These are phyloP conservation scores for Colletotrichum ledebouriae DNA, from an alignment of 2,329 filamentous ascomycete species.

Conservation along the genomic window DNA sequence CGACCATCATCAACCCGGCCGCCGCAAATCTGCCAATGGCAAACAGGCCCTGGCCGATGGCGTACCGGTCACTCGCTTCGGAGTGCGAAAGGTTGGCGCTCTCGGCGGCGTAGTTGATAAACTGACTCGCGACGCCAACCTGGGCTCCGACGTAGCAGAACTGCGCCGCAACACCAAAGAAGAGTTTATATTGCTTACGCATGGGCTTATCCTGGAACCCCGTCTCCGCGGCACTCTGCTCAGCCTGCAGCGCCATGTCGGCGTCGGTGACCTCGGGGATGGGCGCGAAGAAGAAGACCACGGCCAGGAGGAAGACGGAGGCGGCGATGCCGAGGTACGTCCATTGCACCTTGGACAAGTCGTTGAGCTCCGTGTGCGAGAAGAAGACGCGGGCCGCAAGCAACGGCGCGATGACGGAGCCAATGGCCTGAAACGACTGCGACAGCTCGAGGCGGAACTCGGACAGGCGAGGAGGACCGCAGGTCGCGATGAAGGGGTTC, in stretches of 20 bases:
- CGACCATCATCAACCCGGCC: slow-evolving; percentile 66
- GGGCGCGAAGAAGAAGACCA: slow-evolving; percentile 69
- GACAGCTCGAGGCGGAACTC: slow-evolving; percentile 71
- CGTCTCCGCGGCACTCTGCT: slow-evolving; percentile 56
- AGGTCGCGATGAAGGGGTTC: slow-evolving; percentile 66
- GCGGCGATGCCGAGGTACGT: slow-evolving; percentile 73
- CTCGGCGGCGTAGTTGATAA: slow-evolving; percentile 63
- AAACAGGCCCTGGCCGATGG: slow-evolving; percentile 71
- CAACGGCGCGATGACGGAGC: slow-evolving; percentile 69
- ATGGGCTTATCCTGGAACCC: slow-evolving; percentile 58
- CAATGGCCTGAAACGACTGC: slow-evolving; percentile 70
- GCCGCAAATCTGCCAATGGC: slow-evolving; percentile 72
- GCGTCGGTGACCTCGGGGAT: slow-evolving; percentile 69
- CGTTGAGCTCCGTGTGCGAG: slow-evolving; percentile 62
- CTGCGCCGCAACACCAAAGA: slow-evolving; percentile 71
- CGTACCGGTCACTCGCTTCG: slow-evolving; percentile 62
- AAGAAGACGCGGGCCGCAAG: slow-evolving; percentile 74
- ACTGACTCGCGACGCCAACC: slow-evolving; percentile 66
- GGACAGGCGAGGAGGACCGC: slow-evolving; percentile 70
- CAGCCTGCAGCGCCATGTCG: slow-evolving; percentile 69
- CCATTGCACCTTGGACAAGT: slow-evolving; percentile 73
- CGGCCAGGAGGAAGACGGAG: slow-evolving; percentile 69
- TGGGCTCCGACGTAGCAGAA: slow-evolving; percentile 75
- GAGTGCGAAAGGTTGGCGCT: slow-evolving; percentile 48
- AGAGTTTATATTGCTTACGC: slow-evolving; percentile 70